Evolutionary conservation across 78 protist species (phyloP).

Genomic region (Planoprotostelium fungivorum): DNA sequence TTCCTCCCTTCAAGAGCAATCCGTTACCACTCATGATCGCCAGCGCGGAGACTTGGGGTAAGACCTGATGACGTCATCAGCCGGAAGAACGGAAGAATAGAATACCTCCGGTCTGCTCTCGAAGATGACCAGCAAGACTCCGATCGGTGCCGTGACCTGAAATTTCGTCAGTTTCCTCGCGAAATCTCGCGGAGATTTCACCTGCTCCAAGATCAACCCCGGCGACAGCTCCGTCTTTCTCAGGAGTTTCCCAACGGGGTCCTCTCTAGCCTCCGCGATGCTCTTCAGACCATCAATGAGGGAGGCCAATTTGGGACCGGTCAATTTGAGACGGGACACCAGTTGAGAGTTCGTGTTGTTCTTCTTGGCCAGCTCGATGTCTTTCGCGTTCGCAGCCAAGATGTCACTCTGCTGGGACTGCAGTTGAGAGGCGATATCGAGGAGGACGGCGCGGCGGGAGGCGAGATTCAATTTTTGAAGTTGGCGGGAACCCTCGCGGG

Average conservation of each 20-base stretch:
- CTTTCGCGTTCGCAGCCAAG: conserved; percentile 23
- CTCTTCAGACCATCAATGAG: conserved; percentile 7
- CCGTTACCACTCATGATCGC: conserved; percentile 42
- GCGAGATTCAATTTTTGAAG: neutral
- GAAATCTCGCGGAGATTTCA: no score
- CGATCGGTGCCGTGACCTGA: conserved; percentile 50
- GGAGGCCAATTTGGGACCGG: conserved; percentile 3
- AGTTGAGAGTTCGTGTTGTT: neutral
- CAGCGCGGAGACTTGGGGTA: conserved; percentile 39
- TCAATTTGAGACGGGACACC: conserved; percentile 10
- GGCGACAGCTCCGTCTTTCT: conserved; percentile 10
- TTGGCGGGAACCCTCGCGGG: neutral
- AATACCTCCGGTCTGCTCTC: conserved; percentile 83
- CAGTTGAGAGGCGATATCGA: neutral
- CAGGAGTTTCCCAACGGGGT: conserved; percentile 17
- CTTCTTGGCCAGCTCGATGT: conserved; percentile 4
- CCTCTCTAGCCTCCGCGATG: neutral
- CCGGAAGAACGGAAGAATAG: no score
- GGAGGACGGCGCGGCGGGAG: neutral
- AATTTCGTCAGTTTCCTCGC: neutral
- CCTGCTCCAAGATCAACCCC: conserved; percentile 46
- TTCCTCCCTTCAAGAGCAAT: conserved; percentile 72
- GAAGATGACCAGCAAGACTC: conserved; percentile 78
- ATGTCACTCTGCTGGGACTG: neutral
- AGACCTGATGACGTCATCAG: no score